Evolutionary conservation across 306 rosid species (phyloP).

Genomic region (Glycine soja): DNA sequence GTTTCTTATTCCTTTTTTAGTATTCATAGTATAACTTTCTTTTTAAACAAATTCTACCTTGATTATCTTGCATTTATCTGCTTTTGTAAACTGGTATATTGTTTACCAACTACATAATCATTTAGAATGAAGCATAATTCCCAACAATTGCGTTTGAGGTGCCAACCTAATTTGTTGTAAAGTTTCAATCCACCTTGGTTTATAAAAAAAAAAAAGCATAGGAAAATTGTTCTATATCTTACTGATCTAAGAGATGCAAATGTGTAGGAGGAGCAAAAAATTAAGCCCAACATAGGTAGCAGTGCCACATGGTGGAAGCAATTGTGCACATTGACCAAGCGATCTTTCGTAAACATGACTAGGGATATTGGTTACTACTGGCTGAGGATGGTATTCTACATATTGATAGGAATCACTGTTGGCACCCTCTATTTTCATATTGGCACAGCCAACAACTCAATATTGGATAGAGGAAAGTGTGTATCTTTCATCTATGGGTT

Average conservation of each 20-base stretch:
- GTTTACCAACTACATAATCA: not conserved
- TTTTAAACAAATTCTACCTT: no score
- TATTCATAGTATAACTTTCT: no score
- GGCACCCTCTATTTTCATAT: slow-evolving; percentile 63
- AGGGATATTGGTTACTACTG: slow-evolving; percentile 83
- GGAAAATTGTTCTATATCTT: not conserved
- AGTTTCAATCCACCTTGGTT: no score
- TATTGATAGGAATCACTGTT: slow-evolving; percentile 52
- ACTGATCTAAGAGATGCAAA: slow-evolving; percentile 35
- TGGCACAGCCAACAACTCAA: slow-evolving; percentile 56
- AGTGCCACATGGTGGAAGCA: slow-evolving; percentile 66
- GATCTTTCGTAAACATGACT: slow-evolving; percentile 75
- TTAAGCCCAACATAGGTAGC: slow-evolving; percentile 47
- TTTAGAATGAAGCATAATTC: not conserved
- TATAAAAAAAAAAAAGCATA: not conserved
- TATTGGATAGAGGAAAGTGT: slow-evolving; percentile 68
- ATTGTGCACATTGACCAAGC: slow-evolving; percentile 59
- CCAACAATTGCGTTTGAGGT: no score
- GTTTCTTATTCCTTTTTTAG: not conserved
- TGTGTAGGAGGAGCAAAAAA: slow-evolving; percentile 62
- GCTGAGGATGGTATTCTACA: slow-evolving; percentile 63
- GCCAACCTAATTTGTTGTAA: no score
- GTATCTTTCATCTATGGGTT: slow-evolving; percentile 69
- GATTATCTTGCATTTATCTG: no score
- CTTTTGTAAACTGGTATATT: not conserved